Base-by-base conservation (phyloP, 2,329 filamentous ascomycete genomes). In the Plectosphaerella plurivora region DNA sequence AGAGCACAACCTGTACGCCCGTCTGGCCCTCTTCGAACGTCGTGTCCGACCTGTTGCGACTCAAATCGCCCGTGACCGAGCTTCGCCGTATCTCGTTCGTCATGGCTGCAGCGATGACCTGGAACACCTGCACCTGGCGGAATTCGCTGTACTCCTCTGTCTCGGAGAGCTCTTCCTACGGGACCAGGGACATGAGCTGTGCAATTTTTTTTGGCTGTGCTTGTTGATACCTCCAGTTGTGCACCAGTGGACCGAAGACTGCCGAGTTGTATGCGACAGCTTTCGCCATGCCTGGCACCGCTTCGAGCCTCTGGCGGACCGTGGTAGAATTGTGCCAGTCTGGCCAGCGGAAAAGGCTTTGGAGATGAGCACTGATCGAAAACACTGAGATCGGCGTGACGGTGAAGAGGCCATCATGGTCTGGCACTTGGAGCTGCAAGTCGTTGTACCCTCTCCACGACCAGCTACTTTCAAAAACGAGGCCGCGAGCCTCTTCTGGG, bases 51-150 rank as follows among this genome's bases (percentile, higher is more conserved):
- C 20, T 36, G 18, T 16, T n/a, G 25, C 6, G n/a, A 28, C 5
- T 5, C 25, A 5, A 28, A 2, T 42, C n/a, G 1, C 11, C 37
- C 3, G 36, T 28, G 4, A n/a, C n/a, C 3, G 24, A 22, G 9
- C 47, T 51, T 10, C 45, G 18, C 20, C 52, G n/a, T 18, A 54
- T 52, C 18, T 52, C 52, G 7, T 54, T 54, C 3, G 50, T 52
- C 50, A 54, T 52, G 16, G 37, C 51, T 1, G 33, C 25, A 1
- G 52, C 52, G 3, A 54, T 37, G 10, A 45, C 49, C n/a, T 24
- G 15, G n/a, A 47, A 41, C 4, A 25, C n/a, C n/a, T n/a, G n/a
- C n/a, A n/a, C n/a, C n/a, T n/a, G n/a, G n/a, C n/a, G n/a, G n/a
- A n/a, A n/a, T n/a, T n/a, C n/a, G n/a, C n/a, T n/a, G n/a, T n/a